Conservation (phyloP, 2,329 filamentous ascomycete species). For the Stagonosporopsis rhizophila region DNA sequence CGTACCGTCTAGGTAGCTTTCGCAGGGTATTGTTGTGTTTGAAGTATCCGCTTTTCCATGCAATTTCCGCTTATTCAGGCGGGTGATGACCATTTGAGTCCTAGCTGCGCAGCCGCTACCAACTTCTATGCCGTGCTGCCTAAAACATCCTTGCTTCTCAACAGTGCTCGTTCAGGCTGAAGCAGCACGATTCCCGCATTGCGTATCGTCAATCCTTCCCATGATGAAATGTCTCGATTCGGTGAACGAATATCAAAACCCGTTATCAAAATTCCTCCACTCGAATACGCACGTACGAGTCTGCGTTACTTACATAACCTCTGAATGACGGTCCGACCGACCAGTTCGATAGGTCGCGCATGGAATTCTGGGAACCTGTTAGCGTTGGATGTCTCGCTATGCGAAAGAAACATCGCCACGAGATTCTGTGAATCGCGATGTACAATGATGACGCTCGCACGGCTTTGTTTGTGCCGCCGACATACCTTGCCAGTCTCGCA, state of each 20-base stretch:
- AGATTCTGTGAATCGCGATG: not conserved
- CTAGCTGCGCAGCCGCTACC: not conserved
- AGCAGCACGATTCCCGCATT: not conserved
- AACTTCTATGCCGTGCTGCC: not conserved
- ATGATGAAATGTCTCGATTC: not conserved
- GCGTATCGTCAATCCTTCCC: not conserved
- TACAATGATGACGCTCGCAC: not conserved
- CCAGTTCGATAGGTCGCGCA: constrained; percentile 29
- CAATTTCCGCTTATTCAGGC: not conserved
- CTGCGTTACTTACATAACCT: constrained; percentile 34
- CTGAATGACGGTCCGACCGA: constrained; percentile 32
- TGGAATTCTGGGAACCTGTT: constrained; percentile 5
- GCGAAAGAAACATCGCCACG: not conserved
- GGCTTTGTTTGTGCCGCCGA: not conserved
- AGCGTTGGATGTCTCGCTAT: not conserved
- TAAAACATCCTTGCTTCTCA: not conserved
- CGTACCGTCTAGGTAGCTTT: not conserved
- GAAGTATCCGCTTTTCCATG: not conserved
- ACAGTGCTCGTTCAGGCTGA: not conserved
- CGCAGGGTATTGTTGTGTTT: not conserved
- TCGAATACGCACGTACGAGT: constrained; percentile 33
- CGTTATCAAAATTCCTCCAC: constrained; percentile 20
- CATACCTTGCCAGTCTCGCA: constrained; percentile 26
- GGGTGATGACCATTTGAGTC: not conserved
- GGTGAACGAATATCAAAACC: not conserved